Conservation (phyloP, 331 rosid genomes). For the Pyrus hybrid region DNA sequence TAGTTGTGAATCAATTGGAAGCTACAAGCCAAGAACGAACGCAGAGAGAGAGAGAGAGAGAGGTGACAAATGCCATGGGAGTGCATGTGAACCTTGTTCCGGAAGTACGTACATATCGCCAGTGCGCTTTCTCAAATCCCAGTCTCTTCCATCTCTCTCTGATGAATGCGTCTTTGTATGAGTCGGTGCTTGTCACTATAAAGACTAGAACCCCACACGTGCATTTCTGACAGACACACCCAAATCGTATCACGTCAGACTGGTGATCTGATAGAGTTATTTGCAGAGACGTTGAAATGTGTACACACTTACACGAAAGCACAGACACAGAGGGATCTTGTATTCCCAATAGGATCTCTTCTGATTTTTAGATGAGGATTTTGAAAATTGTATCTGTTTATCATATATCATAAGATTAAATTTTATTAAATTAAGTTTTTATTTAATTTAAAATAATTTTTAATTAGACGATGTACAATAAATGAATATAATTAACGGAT, state of each 20-base stretch:
- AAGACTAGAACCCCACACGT: constrained; percentile 14
- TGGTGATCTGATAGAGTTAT: neutral
- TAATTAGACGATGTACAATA: fast-evolving
- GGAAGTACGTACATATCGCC: neutral
- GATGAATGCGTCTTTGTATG: no score
- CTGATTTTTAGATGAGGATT: fast-evolving
- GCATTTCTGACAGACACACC: constrained; percentile 13
- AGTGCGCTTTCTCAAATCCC: neutral
- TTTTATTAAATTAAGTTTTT: no score
- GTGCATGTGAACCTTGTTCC: neutral
- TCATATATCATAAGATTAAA: fast-evolving
- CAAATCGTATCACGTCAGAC: neutral
- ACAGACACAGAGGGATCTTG: neutral
- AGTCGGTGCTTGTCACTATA: no score
- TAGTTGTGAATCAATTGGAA: neutral
- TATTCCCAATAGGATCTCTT: no score
- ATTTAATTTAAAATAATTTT: no score
- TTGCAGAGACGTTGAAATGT: constrained; percentile 13
- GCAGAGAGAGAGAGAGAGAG: neutral
- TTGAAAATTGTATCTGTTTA: no score
- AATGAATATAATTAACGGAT: fast-evolving
- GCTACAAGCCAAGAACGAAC: neutral
- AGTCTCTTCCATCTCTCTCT: neutral
- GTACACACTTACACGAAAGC: neutral
- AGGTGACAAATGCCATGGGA: neutral